These are phyloP conservation scores for Mycena belliarum DNA, from an alignment of 768 basidiomycete species.

Conservation along the genomic window DNA sequence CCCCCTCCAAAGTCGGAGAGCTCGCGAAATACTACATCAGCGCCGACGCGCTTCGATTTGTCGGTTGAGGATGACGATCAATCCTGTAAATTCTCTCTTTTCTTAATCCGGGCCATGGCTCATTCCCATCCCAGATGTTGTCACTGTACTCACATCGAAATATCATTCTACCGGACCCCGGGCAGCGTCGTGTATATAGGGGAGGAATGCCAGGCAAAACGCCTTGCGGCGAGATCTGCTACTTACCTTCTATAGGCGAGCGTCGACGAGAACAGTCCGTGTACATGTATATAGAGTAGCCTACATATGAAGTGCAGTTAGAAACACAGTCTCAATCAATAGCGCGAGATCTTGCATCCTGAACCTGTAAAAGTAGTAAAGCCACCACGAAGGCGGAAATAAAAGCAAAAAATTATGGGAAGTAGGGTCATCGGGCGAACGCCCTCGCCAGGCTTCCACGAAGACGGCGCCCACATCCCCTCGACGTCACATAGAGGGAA, in stretches of 20 bases:
- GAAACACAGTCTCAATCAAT: too few species aligned
- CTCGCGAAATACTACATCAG: constrained; percentile 82
- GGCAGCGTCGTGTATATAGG: constrained; percentile 5
- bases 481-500: constrained; percentile 8
- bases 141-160: background rate
- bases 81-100: background rate
- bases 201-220: background rate
- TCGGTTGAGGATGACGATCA: constrained; percentile 47
- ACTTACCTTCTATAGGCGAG: too few species aligned
- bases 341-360: background rate
- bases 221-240: too few species aligned
- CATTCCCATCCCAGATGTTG: background rate
- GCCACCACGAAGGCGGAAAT: constrained; percentile 18
- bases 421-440: constrained; percentile 12
- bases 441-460: constrained; percentile 17
- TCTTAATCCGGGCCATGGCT: background rate
- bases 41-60: constrained; percentile 79
- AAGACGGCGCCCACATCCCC: constrained; percentile 10
- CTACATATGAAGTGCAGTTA: background rate
- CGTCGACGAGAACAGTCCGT: too few species aligned
- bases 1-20: constrained; percentile 63
- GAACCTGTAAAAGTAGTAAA: background rate
- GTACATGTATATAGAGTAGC: too few species aligned
- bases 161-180: background rate
- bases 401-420: constrained; percentile 14